Percentiles rank a stretch among this genome's conserved stretches.
Conservation (phyloP, 108 stramenopile species). For the Conticribra guillardii region DNA sequence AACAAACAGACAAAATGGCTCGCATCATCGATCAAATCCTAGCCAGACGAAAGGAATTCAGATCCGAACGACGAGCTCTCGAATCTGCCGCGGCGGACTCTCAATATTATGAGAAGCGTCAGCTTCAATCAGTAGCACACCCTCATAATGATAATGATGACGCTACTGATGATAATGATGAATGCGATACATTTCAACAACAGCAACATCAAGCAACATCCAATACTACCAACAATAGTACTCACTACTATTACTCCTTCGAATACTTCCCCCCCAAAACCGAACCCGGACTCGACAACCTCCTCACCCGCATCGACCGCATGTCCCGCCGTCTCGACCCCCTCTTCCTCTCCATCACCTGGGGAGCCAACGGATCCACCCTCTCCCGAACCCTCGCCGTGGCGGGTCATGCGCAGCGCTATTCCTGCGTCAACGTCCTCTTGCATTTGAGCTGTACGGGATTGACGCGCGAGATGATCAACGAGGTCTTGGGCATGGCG, state of each 20-base stretch:
- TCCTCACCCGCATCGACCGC: constrained; percentile 92
- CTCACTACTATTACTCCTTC: constrained; percentile 85
- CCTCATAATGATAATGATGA: neutral
- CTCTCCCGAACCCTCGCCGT: constrained; percentile 78
- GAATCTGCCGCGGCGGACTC: neutral
- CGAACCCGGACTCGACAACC: constrained; percentile 91
- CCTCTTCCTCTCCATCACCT: constrained; percentile 94
- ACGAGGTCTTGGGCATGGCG: constrained; percentile 57
- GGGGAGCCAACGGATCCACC: constrained; percentile 88
- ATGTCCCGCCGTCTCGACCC: constrained; percentile 91
- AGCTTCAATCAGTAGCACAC: neutral
- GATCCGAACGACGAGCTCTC: neutral
- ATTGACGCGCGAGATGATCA: constrained; percentile 63
- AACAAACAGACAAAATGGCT: too few species aligned
- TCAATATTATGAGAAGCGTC: too few species aligned
- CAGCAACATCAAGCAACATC: neutral
- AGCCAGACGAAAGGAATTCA: constrained; percentile 29
- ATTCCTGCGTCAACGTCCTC: constrained; percentile 88
- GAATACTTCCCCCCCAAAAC: constrained; percentile 98
- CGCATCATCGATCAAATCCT: constrained; percentile 45
- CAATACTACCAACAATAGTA: constrained; percentile 1
- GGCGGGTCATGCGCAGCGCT: constrained; percentile 86
- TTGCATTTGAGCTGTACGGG: constrained; percentile 94
- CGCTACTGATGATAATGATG: too few species aligned
- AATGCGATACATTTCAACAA: too few species aligned